Evolutionary conservation across 768 basidiomycete species (phyloP), one percentile per base, ranked within the genome.

Genomic region (Mycena vulgaris): DNA sequence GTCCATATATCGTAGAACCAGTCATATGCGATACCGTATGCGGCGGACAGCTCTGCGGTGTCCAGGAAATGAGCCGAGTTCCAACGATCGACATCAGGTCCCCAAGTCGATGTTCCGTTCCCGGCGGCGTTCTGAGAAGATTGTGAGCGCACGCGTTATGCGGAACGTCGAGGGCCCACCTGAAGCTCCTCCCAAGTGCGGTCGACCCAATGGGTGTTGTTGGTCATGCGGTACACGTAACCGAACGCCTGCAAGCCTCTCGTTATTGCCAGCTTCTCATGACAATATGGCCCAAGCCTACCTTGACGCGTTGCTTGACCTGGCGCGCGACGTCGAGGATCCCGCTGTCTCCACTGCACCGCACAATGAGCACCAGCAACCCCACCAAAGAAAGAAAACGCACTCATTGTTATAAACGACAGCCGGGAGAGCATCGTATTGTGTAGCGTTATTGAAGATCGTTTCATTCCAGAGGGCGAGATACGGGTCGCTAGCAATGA

Each of bases 21-120:
- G 78, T 99, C 98, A 75, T 99, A 99, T 2, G 92, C 97, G 71
- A 96, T 93, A 33, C 88, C 98, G 76, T 92, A 99, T 6, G 95
- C 96, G 28, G 93, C 90, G 21, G 90, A 90, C 72, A 98, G 86
- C 80, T 98, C 97, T n/a, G 92, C 97, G 23, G 89, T 84, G 79
- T 97, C 97, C 52, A 99, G 91, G 89, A 98, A 99, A 82, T 99
- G 98, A 4, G 53, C 71, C 7, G 91, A 85, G 82, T 99, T 98
- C 98, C 97, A 99, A 76, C 84, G 89, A 64, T 89, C 87, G 64
- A 84, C 84, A 60, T 81, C 80, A 4, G 89, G 85, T 23, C 96
- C 96, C 79, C 95, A 98, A 8, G 80, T 75, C 48, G 75, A 81
- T 14, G 90, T 83, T 66, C 89, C 86, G 74, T 94, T 92, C 8